These are phyloP conservation scores for Trichoderma harzianum DNA, from an alignment of 2,329 filamentous ascomycete genomes.

Conservation along the genomic window DNA sequence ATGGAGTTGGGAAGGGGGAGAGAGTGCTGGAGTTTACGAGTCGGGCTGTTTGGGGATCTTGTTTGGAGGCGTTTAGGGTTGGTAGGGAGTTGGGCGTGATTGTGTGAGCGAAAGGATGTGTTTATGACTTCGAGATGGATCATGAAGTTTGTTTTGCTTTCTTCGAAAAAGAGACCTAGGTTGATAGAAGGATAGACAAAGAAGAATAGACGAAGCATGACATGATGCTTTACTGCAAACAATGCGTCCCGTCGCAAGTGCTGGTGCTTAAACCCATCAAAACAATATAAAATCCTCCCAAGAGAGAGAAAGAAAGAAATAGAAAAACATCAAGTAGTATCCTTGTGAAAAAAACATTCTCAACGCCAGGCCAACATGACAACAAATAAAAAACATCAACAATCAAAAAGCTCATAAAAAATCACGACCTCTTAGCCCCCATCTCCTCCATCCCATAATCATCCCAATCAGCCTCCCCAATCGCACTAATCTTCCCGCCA, in stretches of 20 bases:
- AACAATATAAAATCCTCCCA: not conserved
- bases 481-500: constrained; percentile 55
- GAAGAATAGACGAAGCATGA: not conserved
- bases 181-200: not conserved
- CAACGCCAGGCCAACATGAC: constrained; percentile 4
- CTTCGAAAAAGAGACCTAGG: not conserved
- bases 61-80: constrained; percentile 35
- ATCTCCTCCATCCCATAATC: constrained; percentile 64
- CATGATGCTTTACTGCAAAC: not conserved
- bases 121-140: not conserved
- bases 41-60: constrained; percentile 29
- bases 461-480: constrained; percentile 56
- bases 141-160: not conserved
- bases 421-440: constrained; percentile 62
- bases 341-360: not conserved
- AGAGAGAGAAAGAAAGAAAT: not conserved
- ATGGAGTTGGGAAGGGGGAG: not conserved
- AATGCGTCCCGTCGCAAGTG: not conserved
- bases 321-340: not conserved
- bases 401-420: not conserved
- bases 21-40: constrained; percentile 32
- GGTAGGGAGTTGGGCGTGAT: not conserved
- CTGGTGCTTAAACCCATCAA: not conserved
- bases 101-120: not conserved
- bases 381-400: not conserved